A percentile compares a stretch with the other conserved stretches of the same genome.
Evolutionary conservation across 805 yeast genomes (phyloP).

Genomic region (Helenozyma baotianmanensis): DNA sequence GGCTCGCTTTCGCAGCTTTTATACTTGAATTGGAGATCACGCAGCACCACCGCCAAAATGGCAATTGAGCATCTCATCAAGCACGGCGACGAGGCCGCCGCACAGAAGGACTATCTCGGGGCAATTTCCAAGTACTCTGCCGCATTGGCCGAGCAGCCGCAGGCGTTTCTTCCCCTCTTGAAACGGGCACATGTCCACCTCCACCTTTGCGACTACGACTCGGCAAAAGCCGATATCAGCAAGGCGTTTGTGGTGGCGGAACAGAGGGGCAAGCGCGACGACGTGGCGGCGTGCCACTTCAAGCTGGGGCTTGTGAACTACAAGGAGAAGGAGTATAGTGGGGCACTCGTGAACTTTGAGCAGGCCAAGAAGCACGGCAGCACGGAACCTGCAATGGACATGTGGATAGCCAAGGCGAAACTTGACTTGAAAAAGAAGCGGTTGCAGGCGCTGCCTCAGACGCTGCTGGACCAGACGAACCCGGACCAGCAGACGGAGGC

Average conservation of each 20-base stretch:
- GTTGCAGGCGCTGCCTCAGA: not conserved
- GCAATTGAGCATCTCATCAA: conserved; percentile 33
- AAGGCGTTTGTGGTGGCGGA: conserved; percentile 45
- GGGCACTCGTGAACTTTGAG: conserved; percentile 39
- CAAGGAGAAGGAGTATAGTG: conserved; percentile 35
- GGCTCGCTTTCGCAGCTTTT: too few relatives aligned
- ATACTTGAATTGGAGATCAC: too few relatives aligned
- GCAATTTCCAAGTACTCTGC: conserved; percentile 41
- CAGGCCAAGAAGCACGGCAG: conserved; percentile 41
- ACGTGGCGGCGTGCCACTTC: conserved; percentile 46
- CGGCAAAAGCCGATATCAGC: conserved; percentile 43
- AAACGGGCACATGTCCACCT: conserved; percentile 49
- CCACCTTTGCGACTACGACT: conserved; percentile 43
- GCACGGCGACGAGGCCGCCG: conserved; percentile 29
- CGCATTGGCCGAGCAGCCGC: conserved; percentile 40
- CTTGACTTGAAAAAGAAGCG: conserved; percentile 24
- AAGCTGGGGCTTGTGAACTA: conserved; percentile 45
- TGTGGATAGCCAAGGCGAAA: conserved; percentile 43
- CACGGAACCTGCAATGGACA: conserved; percentile 41
- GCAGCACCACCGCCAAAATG: too few relatives aligned
- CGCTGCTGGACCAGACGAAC: conserved; percentile 1
- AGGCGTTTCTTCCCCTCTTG: conserved; percentile 43
- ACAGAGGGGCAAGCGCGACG: conserved; percentile 40
- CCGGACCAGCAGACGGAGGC: not conserved
- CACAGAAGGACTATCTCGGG: conserved; percentile 32